phyloP scores from a whole-genome alignment of 192 early-diverging fungal species.

The Geosiphon pyriformis region DNA sequence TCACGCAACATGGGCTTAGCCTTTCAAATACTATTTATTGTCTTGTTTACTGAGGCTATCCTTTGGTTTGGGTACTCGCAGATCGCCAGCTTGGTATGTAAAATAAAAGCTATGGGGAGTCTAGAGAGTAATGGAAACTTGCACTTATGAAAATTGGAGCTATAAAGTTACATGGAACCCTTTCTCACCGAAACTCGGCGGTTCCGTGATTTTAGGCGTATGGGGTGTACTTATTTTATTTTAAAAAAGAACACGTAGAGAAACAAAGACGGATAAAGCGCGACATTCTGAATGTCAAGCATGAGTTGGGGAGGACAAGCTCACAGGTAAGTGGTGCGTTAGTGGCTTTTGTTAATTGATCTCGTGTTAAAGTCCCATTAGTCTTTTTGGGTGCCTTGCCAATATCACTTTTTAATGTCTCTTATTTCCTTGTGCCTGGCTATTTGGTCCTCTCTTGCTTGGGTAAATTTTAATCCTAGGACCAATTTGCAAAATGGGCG shows the following conservation, averaged over 20 bases:
- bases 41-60: slow-evolving; percentile 54
- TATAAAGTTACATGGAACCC: neutral
- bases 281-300: slow-evolving; percentile 56
- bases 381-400: no score
- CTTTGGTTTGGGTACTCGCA: slow-evolving; percentile 49
- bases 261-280: slow-evolving; percentile 58
- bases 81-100: slow-evolving; percentile 43
- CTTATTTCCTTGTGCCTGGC: no score
- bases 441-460: no score
- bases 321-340: slow-evolving; percentile 47
- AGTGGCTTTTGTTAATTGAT: neutral
- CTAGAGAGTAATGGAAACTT: neutral
- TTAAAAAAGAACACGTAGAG: slow-evolving; percentile 48
- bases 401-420: no score
- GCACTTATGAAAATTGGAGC: neutral
- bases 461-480: slow-evolving; percentile 38
- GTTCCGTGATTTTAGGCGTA: slow-evolving; percentile 35
- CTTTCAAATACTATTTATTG: slow-evolving; percentile 53
- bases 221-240: slow-evolving; percentile 43
- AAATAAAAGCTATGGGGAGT: neutral
- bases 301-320: slow-evolving; percentile 60
- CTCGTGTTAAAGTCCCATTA: no score
- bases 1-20: slow-evolving; percentile 57
- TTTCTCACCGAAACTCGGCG: neutral
- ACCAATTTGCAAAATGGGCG: slow-evolving; percentile 92